Base-by-base conservation (phyloP, 352 stramenopile genomes). In the Phytophthora syringae region DNA sequence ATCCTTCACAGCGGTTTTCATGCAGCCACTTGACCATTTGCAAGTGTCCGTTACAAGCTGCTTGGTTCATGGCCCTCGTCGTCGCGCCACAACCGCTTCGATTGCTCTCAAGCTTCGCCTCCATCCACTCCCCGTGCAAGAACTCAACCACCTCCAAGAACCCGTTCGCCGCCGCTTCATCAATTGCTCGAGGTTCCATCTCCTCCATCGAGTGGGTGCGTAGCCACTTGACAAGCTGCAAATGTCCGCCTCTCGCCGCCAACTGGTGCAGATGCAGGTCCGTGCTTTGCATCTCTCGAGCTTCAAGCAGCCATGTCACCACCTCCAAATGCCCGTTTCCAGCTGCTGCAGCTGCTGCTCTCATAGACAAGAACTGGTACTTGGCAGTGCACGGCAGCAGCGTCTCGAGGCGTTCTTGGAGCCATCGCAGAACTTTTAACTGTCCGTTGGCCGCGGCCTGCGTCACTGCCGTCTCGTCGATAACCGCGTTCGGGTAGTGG, bases 1-100 rank as follows among this genome's bases (percentile, higher is more conserved):
- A 79, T 0, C 67, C 71, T 22, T 79, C 71, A 1, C 32, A 25
- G 7, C 63, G 45, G 20, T 79, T 49, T 13, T 63, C 52, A 65
- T 76, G 58, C 15, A 79, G 62, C 56, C 64, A 79, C 43, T 74
- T 62, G 3, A 76, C 58, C 12, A 70, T 45, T n/a, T 54, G 54
- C 18, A 79, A 52, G 32, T 76, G 54, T 20, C 70, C 66, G 32
- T 76, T 67, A 30, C 55, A 54, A 15, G 66, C 70, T 6, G 70
- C 66, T 6, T 34, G 7, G 40, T 76, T 51, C 66, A 75, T 75
- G n/a, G 70, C 70, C 42, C 28, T 52, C 9, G n/a, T 40, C 5
- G 69, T 67, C 7, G 54, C 54, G n/a, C 25, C 42, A 21, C 42
- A 74, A 43, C 54, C 67, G 3, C 2, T 15, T 32, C 67, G 67